Conservation (phyloP, 2,329 filamentous ascomycete species). For the Talaromyces sp. region DNA sequence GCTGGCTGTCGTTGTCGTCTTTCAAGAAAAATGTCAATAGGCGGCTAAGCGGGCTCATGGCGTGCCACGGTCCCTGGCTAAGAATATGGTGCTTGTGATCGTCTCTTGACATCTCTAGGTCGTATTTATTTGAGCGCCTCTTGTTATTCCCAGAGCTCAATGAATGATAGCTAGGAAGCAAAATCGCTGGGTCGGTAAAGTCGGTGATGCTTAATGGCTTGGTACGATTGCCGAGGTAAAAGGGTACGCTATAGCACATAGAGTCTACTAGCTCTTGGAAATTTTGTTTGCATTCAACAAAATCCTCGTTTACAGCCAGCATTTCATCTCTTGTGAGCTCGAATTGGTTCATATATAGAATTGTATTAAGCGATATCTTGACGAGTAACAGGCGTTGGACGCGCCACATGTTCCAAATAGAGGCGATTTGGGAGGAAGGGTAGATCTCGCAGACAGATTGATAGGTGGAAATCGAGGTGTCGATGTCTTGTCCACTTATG, state of each 20-base stretch:
- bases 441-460: constrained; percentile 17
- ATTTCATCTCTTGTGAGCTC: background rate
- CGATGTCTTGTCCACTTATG: constrained; percentile 14
- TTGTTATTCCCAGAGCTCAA: background rate
- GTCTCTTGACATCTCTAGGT: background rate
- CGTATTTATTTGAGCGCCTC: background rate
- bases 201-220: constrained; percentile 9
- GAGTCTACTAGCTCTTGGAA: constrained; percentile 16
- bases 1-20: background rate
- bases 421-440: constrained; percentile 16
- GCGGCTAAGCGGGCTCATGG: background rate
- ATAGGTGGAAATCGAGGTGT: constrained; percentile 17
- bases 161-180: background rate
- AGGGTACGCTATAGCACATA: constrained; percentile 19
- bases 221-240: constrained; percentile 18
- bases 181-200: constrained; percentile 7
- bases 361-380: background rate
- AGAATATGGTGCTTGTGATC: background rate
- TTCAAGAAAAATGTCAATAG: background rate
- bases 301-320: background rate
- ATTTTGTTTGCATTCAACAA: constrained; percentile 6
- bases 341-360: background rate
- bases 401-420: constrained; percentile 7
- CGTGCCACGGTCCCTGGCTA: background rate
- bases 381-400: background rate